Base-by-base conservation (phyloP, 352 stramenopile genomes). In the Phytophthora parvispora region DNA sequence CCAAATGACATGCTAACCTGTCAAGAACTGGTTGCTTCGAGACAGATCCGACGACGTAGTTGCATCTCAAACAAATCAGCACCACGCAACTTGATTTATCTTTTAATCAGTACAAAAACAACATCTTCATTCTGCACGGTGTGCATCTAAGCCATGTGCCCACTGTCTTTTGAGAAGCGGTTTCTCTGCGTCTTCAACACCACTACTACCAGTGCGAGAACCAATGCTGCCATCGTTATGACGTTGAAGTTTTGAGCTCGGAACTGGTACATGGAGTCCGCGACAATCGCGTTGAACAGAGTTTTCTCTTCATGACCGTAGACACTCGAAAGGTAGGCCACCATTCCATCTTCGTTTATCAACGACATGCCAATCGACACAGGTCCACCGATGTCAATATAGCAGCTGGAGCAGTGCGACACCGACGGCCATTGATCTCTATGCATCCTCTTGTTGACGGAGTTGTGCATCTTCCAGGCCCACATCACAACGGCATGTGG, bases 381-480 rank as follows among this genome's bases (percentile, higher is more conserved):
- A 8, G 25, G 54, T 25, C 61, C 55, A 13, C 55, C 67, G 13
- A 72, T 75, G 22, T 75, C 54, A 27, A 75, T 75, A 56, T 86
- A 91, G 56, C 83, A 91, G 8, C 76, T 50, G 4, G 70, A 54
- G 62, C 83, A 91, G 22, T 64, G 55, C 24, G 61, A 60, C 28
- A 77, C 62, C 0, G 67, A 72, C 18, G 82, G 86, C 79, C 83
- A 94, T 29, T 90, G 79, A 2, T 57, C 62, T 40, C 87, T 83
- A 28, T 90, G 79, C 1, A 82, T 83, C 28, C 86, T 70, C 43
- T 81, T 82, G 74, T 94, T 94, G 18, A 94, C 87, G 28, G 74
- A 77, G 64, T 91, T 92, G 71, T 94, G 87, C 85, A 93, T 92
- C 18, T 74, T 71, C 80, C 83, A 93, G 52, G 92, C 72, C 87